phyloP scores from a whole-genome alignment of 2,329 filamentous ascomycete species.

The Dactylellina drechsleri region DNA sequence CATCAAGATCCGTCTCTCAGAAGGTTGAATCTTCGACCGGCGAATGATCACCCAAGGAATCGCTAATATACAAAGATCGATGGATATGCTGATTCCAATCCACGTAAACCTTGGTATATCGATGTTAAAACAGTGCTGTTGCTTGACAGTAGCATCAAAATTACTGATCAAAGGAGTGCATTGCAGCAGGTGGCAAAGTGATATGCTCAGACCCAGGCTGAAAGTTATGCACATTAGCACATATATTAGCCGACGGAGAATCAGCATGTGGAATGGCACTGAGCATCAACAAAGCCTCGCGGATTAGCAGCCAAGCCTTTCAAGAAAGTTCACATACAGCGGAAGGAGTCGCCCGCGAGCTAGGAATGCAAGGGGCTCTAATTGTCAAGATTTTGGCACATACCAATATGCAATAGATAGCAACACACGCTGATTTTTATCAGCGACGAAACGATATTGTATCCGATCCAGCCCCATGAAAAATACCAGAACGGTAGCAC shows the following conservation, averaged over 20 bases:
- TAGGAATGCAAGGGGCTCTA: constrained; percentile 16
- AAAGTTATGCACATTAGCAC: constrained; percentile 57
- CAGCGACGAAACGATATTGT: constrained; percentile 58
- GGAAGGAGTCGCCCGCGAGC: neutral
- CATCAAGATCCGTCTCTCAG: constrained; percentile 58
- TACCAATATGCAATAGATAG: constrained; percentile 59
- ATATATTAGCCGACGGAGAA: constrained; percentile 56
- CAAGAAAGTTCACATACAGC: neutral
- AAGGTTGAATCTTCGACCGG: constrained; percentile 55
- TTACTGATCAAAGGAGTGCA: constrained; percentile 59
- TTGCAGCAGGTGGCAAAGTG: constrained; percentile 57
- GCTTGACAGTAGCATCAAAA: constrained; percentile 57
- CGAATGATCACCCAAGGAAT: constrained; percentile 58
- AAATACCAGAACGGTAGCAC: constrained; percentile 57
- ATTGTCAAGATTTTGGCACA: constrained; percentile 32
- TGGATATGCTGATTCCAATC: constrained; percentile 58
- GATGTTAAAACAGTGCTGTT: constrained; percentile 58
- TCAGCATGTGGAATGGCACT: constrained; percentile 58
- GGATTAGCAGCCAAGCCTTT: neutral
- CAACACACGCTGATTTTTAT: constrained; percentile 60
- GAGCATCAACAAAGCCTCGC: neutral
- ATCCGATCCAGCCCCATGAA: constrained; percentile 58
- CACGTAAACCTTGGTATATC: constrained; percentile 60
- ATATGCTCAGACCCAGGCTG: constrained; percentile 56
- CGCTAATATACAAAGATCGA: constrained; percentile 58